Base-by-base conservation (phyloP, 1,284 basidiomycete species). In the Irpex lacteus region DNA sequence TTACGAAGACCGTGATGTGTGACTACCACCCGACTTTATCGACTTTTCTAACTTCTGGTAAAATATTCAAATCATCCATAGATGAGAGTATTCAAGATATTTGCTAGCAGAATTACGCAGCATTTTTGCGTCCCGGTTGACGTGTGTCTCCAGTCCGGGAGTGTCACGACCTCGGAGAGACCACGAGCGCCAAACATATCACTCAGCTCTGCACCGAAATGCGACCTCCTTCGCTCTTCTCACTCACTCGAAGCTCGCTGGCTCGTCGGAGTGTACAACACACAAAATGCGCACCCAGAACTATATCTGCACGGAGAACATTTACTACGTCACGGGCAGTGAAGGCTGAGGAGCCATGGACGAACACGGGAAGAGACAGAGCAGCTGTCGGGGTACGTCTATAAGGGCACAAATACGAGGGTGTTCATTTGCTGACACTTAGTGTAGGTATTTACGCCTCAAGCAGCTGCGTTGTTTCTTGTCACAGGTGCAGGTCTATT, bases 371-470 rank as follows among this genome's bases (percentile, higher is more conserved):
- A 11, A 74, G 76, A 61, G 80, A 83, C 67, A 77, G 70, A 66
- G 71, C 79, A 3, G 74, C 81, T 9, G 73, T 83, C 62, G 82
- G 82, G 52, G 82, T 83, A 67, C 61, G 76, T 34, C 40, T 47
- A 3, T 4, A 19, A 58, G n/a, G 3, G 19, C 26, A 19, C 34
- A 19, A 54, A n/a, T 32, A 52, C 34, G 21, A 18, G 21, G 19
- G 36, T 3, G 36, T 50, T 11, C 26, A 40, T 52, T 55, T 37
- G 60, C 36, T 49, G 26, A 62, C 52, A 7, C 34, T 19, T 3
- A 18, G 59, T 58, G 79, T 78, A 96, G 94, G 91, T 95, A 2
- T 98, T 98, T 76, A 96, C 94, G 4, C 92, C 94, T 54, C 84
- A 83, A 65, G 90, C 96, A 0, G 95, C 93, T 0, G 86, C 83